Evolutionary conservation across 2,329 filamentous ascomycete species (phyloP).

Genomic region (Colletotrichum simmondsii): DNA sequence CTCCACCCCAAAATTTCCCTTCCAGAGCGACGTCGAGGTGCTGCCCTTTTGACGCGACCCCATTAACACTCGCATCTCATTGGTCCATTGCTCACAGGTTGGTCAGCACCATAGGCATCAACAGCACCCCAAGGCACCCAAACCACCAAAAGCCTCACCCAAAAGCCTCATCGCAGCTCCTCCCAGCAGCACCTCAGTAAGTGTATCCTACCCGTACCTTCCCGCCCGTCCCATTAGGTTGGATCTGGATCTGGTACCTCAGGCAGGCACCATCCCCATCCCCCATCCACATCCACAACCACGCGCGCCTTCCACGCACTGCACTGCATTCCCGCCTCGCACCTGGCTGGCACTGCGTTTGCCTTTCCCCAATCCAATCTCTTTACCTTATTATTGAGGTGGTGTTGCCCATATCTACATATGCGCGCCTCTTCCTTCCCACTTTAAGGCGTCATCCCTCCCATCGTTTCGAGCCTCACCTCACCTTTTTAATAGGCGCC

Average conservation of each 20-base stretch:
- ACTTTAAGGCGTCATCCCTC: conserved; percentile 2
- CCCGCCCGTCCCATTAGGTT: neutral
- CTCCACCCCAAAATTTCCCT: conserved; percentile 36
- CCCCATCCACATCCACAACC: neutral
- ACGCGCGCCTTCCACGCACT: neutral
- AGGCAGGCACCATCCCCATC: conserved; percentile 7
- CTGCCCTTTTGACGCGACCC: conserved; percentile 29
- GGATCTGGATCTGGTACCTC: conserved; percentile 4
- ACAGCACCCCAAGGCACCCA: conserved; percentile 2
- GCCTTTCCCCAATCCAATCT: neutral
- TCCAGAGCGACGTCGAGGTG: conserved; percentile 34
- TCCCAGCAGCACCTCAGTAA: neutral
- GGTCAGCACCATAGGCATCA: conserved; percentile 19
- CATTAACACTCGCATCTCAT: conserved; percentile 16
- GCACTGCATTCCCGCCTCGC: conserved; percentile 33
- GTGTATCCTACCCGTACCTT: neutral
- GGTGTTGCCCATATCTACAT: neutral
- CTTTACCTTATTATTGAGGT: too few relatives aligned
- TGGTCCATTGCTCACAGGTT: neutral
- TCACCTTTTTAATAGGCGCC: neutral
- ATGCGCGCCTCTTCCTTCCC: conserved; percentile 21
- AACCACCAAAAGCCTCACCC: neutral
- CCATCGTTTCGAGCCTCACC: neutral
- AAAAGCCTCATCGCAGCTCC: neutral
- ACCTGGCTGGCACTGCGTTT: conserved; percentile 27